phyloP scores from a whole-genome alignment of 768 basidiomycete genomes.

The Macrolepiota dolichaula region DNA sequence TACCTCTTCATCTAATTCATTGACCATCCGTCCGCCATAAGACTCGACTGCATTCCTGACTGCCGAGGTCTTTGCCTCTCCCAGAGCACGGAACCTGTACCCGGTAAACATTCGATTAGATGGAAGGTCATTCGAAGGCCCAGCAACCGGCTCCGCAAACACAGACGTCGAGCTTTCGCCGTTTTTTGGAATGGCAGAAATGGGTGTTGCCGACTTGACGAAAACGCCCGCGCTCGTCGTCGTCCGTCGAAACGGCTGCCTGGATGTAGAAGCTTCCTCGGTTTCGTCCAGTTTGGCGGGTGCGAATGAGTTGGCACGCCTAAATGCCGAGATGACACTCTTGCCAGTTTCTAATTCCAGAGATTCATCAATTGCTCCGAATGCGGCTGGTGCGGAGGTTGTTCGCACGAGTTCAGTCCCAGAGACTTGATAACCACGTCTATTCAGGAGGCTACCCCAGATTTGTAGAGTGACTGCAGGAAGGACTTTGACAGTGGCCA shows the following conservation, averaged over 20 bases:
- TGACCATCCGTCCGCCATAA: slow-evolving; percentile 49
- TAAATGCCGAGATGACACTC: slow-evolving; percentile 55
- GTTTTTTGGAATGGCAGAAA: slow-evolving; percentile 1
- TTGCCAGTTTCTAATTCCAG: slow-evolving; percentile 14
- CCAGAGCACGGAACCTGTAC: slow-evolving; percentile 54
- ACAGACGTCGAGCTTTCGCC: slow-evolving; percentile 20
- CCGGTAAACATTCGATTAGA: slow-evolving; percentile 47
- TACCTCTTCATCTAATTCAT: slow-evolving; percentile 44
- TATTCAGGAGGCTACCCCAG: slow-evolving; percentile 66
- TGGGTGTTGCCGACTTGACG: background rate
- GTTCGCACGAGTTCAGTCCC: slow-evolving; percentile 56
- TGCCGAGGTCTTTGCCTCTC: slow-evolving; percentile 57
- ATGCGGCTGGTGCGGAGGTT: slow-evolving; percentile 28
- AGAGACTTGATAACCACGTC: slow-evolving; percentile 63
- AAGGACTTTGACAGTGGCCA: slow-evolving; percentile 52
- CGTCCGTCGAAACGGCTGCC: slow-evolving; percentile 45
- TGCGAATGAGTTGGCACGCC: slow-evolving; percentile 65
- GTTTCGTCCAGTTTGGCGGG: slow-evolving; percentile 25
- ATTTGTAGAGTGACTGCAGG: slow-evolving; percentile 63
- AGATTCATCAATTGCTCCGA: slow-evolving; percentile 7
- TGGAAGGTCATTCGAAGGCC: slow-evolving; percentile 8
- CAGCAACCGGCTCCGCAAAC: slow-evolving; percentile 6
- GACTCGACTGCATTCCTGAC: slow-evolving; percentile 61
- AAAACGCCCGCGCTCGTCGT: slow-evolving; percentile 21
- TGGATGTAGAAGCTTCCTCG: slow-evolving; percentile 17